Evolutionary conservation across 306 rosid genomes (phyloP), one percentile per base, ranked within the genome.

Genomic region (Glycine tomentella): DNA sequence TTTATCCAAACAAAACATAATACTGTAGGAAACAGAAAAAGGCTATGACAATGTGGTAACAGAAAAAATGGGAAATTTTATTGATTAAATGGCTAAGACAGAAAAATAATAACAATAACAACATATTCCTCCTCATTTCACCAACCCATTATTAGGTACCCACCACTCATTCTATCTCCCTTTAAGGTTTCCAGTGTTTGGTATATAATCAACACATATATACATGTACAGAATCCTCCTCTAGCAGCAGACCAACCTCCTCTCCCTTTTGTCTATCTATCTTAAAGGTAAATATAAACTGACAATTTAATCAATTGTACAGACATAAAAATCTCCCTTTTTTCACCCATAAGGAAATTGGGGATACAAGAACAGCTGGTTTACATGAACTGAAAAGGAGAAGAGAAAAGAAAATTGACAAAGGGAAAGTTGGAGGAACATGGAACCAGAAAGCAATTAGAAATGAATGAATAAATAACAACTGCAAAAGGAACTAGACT

Each of bases 401-500:
- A 53, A 7, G 17, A 45, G 44, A 9, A 49, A 56, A 13, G 59
- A 7, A 55, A 48, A 57, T 25, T 36, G 67, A 44, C 73, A 38
- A 82, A 77, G 67, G 84, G 90, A 85, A 83, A 76, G 74, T 51
- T 51, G 84, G 85, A 55, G 57, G 80, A 80, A 80, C 61, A 64
- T 67, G 92, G 92, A 86, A 86, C 90, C 95, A 84, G 89, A 87
- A 84, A 87, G 84, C 88, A 88, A 92, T 91, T 88, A 62, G 89
- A 89, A 89, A 92, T 87, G 91, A 91, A 92, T 87, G 91, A 92
- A 91, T 87, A 76, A 91, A 92, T 88, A 20, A 74, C 83, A 86
- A 82, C 86, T 58, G 82, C 84, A 80, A 73, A 89, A 84, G 84
- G 90, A 84, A 80, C 90, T 89, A 90, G 70, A 75, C 83, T 79